Evolutionary conservation across 1,139 yeast genomes (phyloP), one percentile per base, ranked within the genome.

Genomic region (Pichia sp.): DNA sequence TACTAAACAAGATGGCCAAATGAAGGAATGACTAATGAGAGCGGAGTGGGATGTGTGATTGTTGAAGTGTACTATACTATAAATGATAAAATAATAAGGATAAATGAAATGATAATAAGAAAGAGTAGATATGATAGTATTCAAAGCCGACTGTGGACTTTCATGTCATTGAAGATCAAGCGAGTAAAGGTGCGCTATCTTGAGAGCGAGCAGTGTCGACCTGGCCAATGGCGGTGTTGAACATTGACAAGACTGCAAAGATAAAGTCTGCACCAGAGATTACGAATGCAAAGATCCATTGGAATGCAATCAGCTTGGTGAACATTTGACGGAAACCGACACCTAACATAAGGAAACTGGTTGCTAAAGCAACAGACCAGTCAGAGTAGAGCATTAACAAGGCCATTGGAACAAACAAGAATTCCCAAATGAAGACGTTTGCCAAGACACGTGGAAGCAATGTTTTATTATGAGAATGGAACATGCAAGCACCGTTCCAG

Each of bases 401-500:
- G 42, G 72, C 55, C 17, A 65, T 65, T 19, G 93, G 93, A 33
- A 77, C 74, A 27, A 82, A 46, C 48, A 84, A 64, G 60, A 80
- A 80, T 57, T 77, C 81, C 94, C 94, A 84, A 51, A 84, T 73
- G 44, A 81, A 65, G 18, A 82, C 59, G 57, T 84, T 83, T 41
- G 91, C 83, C 20, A 83, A 46, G 34, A 84, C 62, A 43, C 93
- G 67, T n/a, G 85, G 77, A 23, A 72, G 63, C 22, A 79, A 58
- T 11, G 61, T 51, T 28, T 66, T 58, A 32, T 66, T 63, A 44
- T 72, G 69, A 27, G 73, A 65, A 53, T 74, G 77, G 48, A 75
- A 68, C 51, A 76, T 62, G 22, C 78, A 79, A 4, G 94, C 88
- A 26, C 94, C 93, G 51, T 81, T 81, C 94, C 94, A 83, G 63